A percentile compares a stretch with the other conserved stretches of the same genome.
These are phyloP conservation scores for Daphne laureola DNA, from an alignment of 441 rosid genomes.

Conservation along the genomic window DNA sequence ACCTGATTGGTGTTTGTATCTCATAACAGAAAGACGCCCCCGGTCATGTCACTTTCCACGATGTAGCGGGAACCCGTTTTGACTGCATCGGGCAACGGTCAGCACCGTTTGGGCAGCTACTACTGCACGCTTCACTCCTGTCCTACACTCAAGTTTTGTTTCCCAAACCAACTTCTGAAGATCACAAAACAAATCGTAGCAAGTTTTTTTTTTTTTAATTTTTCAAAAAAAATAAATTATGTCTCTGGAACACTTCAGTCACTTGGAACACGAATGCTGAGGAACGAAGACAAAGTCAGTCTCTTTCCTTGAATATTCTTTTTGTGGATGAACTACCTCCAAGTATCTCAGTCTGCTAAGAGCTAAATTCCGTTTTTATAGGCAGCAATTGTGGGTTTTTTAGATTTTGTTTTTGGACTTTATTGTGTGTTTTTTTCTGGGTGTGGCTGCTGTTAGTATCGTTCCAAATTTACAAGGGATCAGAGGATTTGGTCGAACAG, in stretches of 20 bases:
- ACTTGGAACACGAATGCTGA: constrained; percentile 21
- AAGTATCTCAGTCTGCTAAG: neutral
- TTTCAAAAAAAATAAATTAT: no score
- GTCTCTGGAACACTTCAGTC: constrained; percentile 16
- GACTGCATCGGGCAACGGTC: constrained; percentile 58
- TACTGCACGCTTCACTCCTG: constrained; percentile 17
- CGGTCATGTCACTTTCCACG: constrained; percentile 45
- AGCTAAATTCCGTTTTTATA: constrained; percentile 2
- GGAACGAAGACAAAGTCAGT: constrained; percentile 22
- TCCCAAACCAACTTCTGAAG: neutral
- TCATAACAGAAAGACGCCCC: constrained; percentile 3
- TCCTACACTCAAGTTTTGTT: neutral
- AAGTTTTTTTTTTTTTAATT: constrained; percentile 1
- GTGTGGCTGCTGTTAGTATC: constrained; percentile 15
- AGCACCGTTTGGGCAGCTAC: constrained; percentile 31
- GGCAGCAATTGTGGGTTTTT: constrained; percentile 5
- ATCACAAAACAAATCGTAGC: constrained; percentile 2
- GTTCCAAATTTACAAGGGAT: constrained; percentile 19
- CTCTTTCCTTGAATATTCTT: constrained; percentile 5
- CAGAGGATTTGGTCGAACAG: constrained; percentile 21
- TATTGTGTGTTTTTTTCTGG: constrained; percentile 5
- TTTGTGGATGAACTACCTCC: neutral
- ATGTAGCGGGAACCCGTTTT: constrained; percentile 36
- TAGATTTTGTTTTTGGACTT: constrained; percentile 6
- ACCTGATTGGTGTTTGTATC: no score